phyloP scores from a whole-genome alignment of 257 asterid species.

The Perilla frutescens region DNA sequence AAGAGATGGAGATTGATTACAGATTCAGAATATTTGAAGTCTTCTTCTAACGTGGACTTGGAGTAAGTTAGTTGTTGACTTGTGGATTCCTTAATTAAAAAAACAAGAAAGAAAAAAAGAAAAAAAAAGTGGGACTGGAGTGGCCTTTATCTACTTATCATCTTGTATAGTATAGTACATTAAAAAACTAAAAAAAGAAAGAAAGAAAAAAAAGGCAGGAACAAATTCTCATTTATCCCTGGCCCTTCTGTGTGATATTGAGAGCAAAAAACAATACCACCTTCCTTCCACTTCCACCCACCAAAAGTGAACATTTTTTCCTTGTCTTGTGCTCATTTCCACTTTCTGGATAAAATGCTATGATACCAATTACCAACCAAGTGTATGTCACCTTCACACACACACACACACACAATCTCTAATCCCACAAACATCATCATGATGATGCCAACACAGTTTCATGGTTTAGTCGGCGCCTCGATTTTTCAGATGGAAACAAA shows the following conservation, averaged over 20 bases:
- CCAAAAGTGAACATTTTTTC: constrained; percentile 27
- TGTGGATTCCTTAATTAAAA: no score
- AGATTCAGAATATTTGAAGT: no score
- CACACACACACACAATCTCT: background rate
- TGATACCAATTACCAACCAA: background rate
- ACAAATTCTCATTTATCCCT: constrained; percentile 31
- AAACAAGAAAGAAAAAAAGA: no score
- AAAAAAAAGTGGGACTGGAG: no score
- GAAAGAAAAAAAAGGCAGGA: constrained; percentile 24
- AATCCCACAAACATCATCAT: background rate
- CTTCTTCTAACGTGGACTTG: background rate
- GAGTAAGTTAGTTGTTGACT: no score
- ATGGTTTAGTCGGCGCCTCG: no score
- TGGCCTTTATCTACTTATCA: no score
- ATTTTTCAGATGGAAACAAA: background rate
- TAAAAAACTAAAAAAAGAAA: background rate
- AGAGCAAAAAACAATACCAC: background rate
- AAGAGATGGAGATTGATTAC: background rate
- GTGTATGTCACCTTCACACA: constrained; percentile 17
- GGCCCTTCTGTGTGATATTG: background rate
- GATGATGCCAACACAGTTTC: background rate
- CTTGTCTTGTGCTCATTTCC: background rate
- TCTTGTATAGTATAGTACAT: no score
- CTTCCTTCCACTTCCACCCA: constrained; percentile 18
- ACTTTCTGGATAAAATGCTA: constrained; percentile 32